Conservation (phyloP, 2,329 filamentous ascomycete genomes). For the Ascochyta rabiei region DNA sequence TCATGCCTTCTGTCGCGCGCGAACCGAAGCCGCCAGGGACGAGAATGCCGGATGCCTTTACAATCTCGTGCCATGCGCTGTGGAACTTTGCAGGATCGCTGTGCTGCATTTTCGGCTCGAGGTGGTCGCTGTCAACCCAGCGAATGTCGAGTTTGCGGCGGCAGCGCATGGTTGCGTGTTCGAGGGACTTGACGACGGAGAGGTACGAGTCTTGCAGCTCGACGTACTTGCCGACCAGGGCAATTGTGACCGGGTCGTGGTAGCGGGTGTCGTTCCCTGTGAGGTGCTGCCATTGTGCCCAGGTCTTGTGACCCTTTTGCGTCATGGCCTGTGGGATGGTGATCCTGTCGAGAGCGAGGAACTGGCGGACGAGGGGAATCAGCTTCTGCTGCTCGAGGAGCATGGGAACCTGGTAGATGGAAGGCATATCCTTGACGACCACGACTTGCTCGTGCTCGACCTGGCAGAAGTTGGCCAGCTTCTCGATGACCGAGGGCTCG, state of each 20-base stretch:
- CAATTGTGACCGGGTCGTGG: conserved; percentile 76
- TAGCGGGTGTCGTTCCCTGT: conserved; percentile 71
- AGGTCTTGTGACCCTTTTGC: conserved; percentile 70
- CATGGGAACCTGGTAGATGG: conserved; percentile 94
- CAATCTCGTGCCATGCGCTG: conserved; percentile 82
- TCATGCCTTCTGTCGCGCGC: conserved; percentile 88
- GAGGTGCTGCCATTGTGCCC: conserved; percentile 77
- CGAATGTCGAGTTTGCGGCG: conserved; percentile 77
- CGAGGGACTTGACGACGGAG: conserved; percentile 81
- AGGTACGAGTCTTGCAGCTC: conserved; percentile 85
- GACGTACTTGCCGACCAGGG: conserved; percentile 90
- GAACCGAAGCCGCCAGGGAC: conserved; percentile 81
- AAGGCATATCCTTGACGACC: conserved; percentile 83
- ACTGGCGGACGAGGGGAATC: conserved; percentile 67
- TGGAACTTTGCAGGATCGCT: conserved; percentile 75
- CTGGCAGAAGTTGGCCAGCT: conserved; percentile 89
- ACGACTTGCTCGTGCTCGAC: conserved; percentile 85
- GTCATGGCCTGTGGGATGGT: conserved; percentile 60
- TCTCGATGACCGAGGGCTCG: conserved; percentile 74
- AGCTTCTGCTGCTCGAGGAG: conserved; percentile 84
- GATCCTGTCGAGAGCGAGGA: conserved; percentile 68
- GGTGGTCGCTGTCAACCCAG: conserved; percentile 83
- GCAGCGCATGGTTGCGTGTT: conserved; percentile 90
- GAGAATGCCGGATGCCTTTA: conserved; percentile 70
- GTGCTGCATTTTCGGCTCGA: conserved; percentile 70